A percentile compares a stretch with the other conserved stretches of the same genome.
Evolutionary conservation across 768 basidiomycete species (phyloP).

Genomic region (Crucibulum laeve): DNA sequence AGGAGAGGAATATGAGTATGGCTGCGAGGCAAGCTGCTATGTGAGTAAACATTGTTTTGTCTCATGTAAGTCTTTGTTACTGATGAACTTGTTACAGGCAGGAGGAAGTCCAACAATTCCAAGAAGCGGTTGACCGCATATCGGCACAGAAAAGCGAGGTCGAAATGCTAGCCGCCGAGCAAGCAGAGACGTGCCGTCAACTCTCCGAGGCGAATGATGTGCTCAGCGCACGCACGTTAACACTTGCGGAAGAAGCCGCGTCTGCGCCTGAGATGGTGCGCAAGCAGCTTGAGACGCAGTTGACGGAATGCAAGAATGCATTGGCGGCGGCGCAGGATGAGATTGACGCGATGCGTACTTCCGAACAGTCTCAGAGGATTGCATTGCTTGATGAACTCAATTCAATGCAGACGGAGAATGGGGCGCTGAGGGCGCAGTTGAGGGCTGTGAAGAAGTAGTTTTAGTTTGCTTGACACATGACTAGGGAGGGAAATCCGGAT

Average conservation of each 20-base stretch:
- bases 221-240: constrained; percentile 67
- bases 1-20: constrained; percentile 63
- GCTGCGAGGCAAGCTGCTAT: constrained; percentile 49
- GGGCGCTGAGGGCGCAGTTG: constrained; percentile 63
- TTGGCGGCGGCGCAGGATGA: constrained; percentile 67
- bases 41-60: constrained; percentile 33
- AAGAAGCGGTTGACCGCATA: constrained; percentile 56
- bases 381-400: constrained; percentile 88
- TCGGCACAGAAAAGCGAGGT: constrained; percentile 61
- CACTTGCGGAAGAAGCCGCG: constrained; percentile 67
- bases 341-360: constrained; percentile 58
- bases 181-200: constrained; percentile 68
- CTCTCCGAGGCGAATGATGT: constrained; percentile 77
- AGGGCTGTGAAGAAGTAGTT: constrained; percentile 53
- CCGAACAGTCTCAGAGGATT: constrained; percentile 79
- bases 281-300: constrained; percentile 60
- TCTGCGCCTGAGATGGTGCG: constrained; percentile 52
- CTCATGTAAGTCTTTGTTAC: constrained; percentile 7
- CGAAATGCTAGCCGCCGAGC: constrained; percentile 65
- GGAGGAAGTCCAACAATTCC: constrained; percentile 61
- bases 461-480: no score
- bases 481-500: no score
- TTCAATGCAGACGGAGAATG: constrained; percentile 76
- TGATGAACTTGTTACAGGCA: constrained; percentile 37
- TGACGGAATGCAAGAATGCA: constrained; percentile 55